A percentile compares a stretch with the other conserved stretches of the same genome.
These are phyloP conservation scores for Aspergillus hortae DNA, from an alignment of 2,329 filamentous ascomycete species.

Conservation along the genomic window DNA sequence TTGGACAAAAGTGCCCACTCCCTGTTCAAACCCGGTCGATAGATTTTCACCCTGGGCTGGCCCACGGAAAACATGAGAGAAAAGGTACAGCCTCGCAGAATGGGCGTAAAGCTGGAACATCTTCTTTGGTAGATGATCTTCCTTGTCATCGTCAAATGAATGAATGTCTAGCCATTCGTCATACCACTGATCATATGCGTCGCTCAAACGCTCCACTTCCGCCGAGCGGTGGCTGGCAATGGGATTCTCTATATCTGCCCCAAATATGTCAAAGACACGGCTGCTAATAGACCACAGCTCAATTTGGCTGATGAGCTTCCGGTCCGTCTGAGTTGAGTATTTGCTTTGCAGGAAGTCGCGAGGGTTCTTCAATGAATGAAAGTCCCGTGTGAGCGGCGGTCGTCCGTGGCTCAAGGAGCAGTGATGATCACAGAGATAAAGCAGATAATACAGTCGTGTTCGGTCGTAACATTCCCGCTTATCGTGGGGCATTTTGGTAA, in stretches of 20 bases:
- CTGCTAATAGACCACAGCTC: not conserved
- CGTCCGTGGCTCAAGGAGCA: slow-evolving; percentile 33
- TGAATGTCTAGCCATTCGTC: slow-evolving; percentile 1
- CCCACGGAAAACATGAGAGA: not conserved
- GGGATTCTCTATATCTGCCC: slow-evolving; percentile 2
- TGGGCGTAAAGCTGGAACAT: not conserved
- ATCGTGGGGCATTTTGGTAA: slow-evolving; percentile 19
- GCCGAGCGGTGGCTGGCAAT: slow-evolving; percentile 1
- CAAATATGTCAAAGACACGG: not conserved
- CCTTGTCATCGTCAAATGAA: not conserved
- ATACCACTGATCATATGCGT: slow-evolving; percentile 7
- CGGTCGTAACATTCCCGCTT: slow-evolving; percentile 19
- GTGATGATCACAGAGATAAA: slow-evolving; percentile 37
- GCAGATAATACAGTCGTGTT: slow-evolving; percentile 29
- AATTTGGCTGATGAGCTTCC: slow-evolving; percentile 9
- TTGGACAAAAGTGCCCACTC: not conserved
- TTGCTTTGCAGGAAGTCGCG: slow-evolving; percentile 29
- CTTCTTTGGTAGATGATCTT: not conserved
- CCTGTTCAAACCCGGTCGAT: not conserved
- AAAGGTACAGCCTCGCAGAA: not conserved
- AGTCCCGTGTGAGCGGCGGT: slow-evolving; percentile 33
- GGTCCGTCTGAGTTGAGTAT: slow-evolving; percentile 20
- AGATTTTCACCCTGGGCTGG: not conserved
- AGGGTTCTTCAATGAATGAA: slow-evolving; percentile 25
- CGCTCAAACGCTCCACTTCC: slow-evolving; percentile 2